Evolutionary conservation across 2,329 filamentous ascomycete species (phyloP), one percentile per base, ranked within the genome.

Genomic region (Colletotrichum orchidophilum): DNA sequence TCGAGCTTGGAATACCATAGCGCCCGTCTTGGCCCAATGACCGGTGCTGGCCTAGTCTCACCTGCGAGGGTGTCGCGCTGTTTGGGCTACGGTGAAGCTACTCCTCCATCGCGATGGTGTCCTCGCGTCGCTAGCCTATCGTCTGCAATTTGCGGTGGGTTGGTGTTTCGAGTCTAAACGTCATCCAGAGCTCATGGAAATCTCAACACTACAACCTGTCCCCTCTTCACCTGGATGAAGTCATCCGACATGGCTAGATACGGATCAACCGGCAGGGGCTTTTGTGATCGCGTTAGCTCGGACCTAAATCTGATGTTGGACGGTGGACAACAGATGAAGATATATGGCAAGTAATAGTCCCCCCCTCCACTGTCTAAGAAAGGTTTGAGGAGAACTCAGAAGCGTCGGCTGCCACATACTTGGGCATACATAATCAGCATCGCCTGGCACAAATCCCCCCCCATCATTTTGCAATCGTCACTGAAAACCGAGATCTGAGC

Each of bases 151-250:
- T 46, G 42, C 52, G 31, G 49, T 15, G 15, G 49, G 49, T 46
- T 27, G 13, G 39, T 18, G 24, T 31, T 55, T 46, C 57, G 53
- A 71, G 65, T 71, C 58, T 71, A 71, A 63, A 49, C 64, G 69
- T 71, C 69, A 71, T 71, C 58, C 31, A 46, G 64, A 63, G 27
- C 58, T 59, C 64, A 52, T 53, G 24, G 3, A 53, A 27, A 58
- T 46, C 52, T 50, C 57, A 65, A 58, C 29, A n/a, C 31, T 52
- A 57, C n/a, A n/a, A n/a, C 55, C 7, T 42, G 26, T 62, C 35
- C 15, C 7, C 29, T 13, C 57, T 42, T 55, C 33, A 31, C 31
- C n/a, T 59, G 31, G 50, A 46, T 24, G 58, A 42, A 59, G 26
- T 69, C 59, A 55, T 69, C 24, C 35, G 52, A n/a, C n/a, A 33